Evolutionary conservation across 2,329 filamentous ascomycete species (phyloP), one percentile per base, ranked within the genome.

Genomic region (Penicillium hesseltinei): DNA sequence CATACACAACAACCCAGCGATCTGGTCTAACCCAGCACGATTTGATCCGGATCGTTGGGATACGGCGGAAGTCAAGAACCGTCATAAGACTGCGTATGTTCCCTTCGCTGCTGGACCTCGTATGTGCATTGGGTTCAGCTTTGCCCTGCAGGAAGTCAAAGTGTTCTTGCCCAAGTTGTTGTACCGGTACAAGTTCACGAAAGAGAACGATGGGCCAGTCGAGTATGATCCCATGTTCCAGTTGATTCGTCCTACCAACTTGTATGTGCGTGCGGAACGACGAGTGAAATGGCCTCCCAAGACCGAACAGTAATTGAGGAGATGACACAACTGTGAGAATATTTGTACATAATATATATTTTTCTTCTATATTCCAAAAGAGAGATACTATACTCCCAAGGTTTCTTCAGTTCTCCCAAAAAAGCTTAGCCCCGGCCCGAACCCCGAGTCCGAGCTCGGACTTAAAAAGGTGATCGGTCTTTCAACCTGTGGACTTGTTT

Each of bases 41-140:
- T 88, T 87, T 67, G 78, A 87, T 61, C 82, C 84, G 0, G 84
- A 87, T 59, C 75, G 85, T 4, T 88, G 85, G 85, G 79, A 81
- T 60, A 79, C 79, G 4, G 57, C 57, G 3, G 58, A 76, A n/a
- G 82, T 84, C 53, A 83, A 82, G 73, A 78, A 77, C 60, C 68
- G 78, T 1, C 82, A 80, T 39, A 77, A 78, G 31, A 78, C 76
- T 2, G 73, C 80, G 0, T 88, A 87, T 62, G 74, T 83, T 4
- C 85, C 85, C 0, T 88, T 88, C 59, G 84, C 81, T 0, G 73
- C 79, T 0, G 85, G 86, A 0, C 80, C 76, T 0, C 75, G 85
- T 1, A 80, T 80, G 73, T 88, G 85, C 59, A 83, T 88, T 54
- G 85, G 84, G 0, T 87, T 86, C 77, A 87, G 86, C 70, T 86